Conservation (phyloP, 139 green algal species). For the Penium margaritaceum region DNA sequence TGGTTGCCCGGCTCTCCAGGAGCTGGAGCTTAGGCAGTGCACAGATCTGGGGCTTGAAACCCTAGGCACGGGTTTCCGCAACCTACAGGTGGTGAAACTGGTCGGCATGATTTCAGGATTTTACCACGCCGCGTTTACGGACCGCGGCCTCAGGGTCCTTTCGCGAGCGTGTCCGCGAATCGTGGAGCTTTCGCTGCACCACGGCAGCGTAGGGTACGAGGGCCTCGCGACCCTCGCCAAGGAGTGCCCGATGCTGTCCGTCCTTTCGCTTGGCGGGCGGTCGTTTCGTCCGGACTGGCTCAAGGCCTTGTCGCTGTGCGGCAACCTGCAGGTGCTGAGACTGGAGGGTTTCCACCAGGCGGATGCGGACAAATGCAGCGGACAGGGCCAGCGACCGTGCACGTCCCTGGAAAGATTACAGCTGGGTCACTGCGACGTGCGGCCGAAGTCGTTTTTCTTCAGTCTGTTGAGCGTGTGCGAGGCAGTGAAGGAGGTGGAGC, state of each 20-base stretch:
- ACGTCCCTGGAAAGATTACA: conserved; percentile 12
- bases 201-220: conserved; percentile 6
- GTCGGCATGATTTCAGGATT: conserved; percentile 21
- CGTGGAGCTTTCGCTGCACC: conserved; percentile 19
- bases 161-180: conserved; percentile 11
- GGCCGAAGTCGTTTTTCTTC: background rate
- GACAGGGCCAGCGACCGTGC: background rate
- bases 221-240: conserved; percentile 7
- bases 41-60: conserved; percentile 13
- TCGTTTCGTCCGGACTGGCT: conserved; percentile 8
- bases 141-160: conserved; percentile 8
- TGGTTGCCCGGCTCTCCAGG: conserved; percentile 13
- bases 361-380: background rate
- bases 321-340: conserved; percentile 19
- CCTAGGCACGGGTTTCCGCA: conserved; percentile 8
- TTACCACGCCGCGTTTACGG: conserved; percentile 25
- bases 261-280: conserved; percentile 5
- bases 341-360: conserved; percentile 22
- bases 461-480: conserved; percentile 15
- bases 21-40: conserved; percentile 29
- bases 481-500: background rate
- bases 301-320: conserved; percentile 1
- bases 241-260: conserved; percentile 30
- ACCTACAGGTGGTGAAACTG: conserved; percentile 28
- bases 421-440: conserved; percentile 16